Evolutionary conservation across 352 stramenopile genomes (phyloP).

Genomic region (Phytophthora sansomeana): DNA sequence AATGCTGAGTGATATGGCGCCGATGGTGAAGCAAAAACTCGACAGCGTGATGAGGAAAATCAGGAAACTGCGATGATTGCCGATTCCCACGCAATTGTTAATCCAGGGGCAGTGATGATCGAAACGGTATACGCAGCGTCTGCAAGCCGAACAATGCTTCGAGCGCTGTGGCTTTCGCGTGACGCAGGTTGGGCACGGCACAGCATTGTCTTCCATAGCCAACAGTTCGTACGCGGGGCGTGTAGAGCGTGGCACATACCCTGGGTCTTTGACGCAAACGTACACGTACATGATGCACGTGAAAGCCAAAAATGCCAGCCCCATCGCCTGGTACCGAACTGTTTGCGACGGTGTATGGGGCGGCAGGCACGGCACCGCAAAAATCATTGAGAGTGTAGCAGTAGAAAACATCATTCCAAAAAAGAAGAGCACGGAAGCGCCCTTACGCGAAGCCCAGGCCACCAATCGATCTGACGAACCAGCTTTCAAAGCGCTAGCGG

Average conservation of each 20-base stretch:
- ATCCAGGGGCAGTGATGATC: slow-evolving; percentile 90
- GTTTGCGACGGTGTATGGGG: slow-evolving; percentile 19
- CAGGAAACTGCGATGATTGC: slow-evolving; percentile 82
- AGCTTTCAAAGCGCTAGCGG: slow-evolving; percentile 67
- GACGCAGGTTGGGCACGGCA: slow-evolving; percentile 84
- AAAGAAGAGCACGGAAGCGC: slow-evolving; percentile 78
- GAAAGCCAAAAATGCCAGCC: slow-evolving; percentile 45
- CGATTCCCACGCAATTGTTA: slow-evolving; percentile 84
- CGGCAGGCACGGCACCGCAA: slow-evolving; percentile 59
- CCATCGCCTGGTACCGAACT: slow-evolving; percentile 34
- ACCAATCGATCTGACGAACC: slow-evolving; percentile 76
- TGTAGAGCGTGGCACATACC: slow-evolving; percentile 68
- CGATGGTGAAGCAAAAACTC: slow-evolving; percentile 59
- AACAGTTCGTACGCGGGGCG: slow-evolving; percentile 82
- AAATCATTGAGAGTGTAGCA: slow-evolving; percentile 60
- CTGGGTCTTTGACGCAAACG: slow-evolving; percentile 82
- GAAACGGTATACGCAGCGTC: slow-evolving; percentile 82
- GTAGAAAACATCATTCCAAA: slow-evolving; percentile 62
- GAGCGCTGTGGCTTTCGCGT: slow-evolving; percentile 78
- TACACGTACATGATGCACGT: slow-evolving; percentile 78
- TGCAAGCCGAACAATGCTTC: slow-evolving; percentile 84
- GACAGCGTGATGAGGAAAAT: slow-evolving; percentile 65
- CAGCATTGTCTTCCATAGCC: slow-evolving; percentile 60
- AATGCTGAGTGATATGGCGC: slow-evolving; percentile 55
- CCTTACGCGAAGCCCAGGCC: slow-evolving; percentile 64